A percentile compares a stretch with the other conserved stretches of the same genome.
These are phyloP conservation scores for Fragaria vesca DNA, from an alignment of 306 rosid species.

Conservation along the genomic window DNA sequence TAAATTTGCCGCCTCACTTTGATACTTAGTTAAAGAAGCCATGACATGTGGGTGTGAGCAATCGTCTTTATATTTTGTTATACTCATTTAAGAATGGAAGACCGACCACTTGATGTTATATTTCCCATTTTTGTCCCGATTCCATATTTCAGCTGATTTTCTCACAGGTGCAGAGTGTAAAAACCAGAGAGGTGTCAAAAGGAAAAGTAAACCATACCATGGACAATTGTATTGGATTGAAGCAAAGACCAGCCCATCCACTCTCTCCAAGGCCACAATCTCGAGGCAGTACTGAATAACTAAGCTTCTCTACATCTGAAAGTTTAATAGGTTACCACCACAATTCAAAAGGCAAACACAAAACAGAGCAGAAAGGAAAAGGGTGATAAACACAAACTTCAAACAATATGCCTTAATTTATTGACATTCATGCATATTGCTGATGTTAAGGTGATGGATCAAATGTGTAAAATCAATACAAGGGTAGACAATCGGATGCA, in stretches of 20 bases:
- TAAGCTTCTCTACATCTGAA: conserved; percentile 69
- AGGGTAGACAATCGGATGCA: not conserved
- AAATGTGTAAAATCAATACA: not conserved
- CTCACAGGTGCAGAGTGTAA: not conserved
- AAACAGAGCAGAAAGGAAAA: conserved; percentile 13
- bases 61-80: not conserved
- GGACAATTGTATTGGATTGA: conserved; percentile 72
- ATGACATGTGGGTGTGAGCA: not conserved
- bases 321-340: conserved; percentile 26
- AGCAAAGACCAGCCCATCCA: conserved; percentile 91
- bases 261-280: conserved; percentile 82
- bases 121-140: not conserved
- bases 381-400: not conserved
- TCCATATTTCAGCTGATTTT: not conserved
- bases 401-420: not conserved
- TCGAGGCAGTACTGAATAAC: conserved; percentile 70
- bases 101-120: conserved; percentile 1
- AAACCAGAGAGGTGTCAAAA: not conserved
- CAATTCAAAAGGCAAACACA: conserved; percentile 15
- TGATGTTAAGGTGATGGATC: not conserved
- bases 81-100: conserved; percentile 6
- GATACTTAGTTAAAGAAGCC: not conserved
- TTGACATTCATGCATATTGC: not conserved
- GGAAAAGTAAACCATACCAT: conserved; percentile 39
- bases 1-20: not conserved